Evolutionary conservation across 2,329 filamentous ascomycete genomes (phyloP), one percentile per base, ranked within the genome.

Genomic region (Colletotrichum ledebouriae): DNA sequence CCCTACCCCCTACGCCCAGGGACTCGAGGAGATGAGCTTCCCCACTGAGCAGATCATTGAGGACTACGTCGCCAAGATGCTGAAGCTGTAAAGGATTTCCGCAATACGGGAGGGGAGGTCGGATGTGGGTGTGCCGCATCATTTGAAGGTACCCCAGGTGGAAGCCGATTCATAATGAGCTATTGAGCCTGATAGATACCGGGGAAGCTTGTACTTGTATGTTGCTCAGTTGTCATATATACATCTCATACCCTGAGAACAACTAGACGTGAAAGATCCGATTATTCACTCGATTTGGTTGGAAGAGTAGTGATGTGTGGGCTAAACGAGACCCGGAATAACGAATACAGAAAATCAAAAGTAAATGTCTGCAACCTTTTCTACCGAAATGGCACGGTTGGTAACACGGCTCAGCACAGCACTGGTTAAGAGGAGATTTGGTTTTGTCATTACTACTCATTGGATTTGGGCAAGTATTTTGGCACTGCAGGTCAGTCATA

Each of bases 21-120:
- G 93, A 79, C 88, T 99, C 67, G 96, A 99, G 87, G 90, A 96
- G 83, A 92, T 99, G 93, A 87, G 87, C 76, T 99, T 99, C 91
- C 96, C 96, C 58, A 93, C 91, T 73, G 94, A 97, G 85, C 81
- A 90, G 72, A 86, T 97, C 75, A 98, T 99, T 78, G 91, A 93
- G 80, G 85, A 92, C 75, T 95, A 96, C 79, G 92, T 92, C 63
- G 94, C 91, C 74, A 98, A 98, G 89, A 86, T 98, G 75, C 86
- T 99, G 78, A 88, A 89, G 73, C 84, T 97, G 78, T 96, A 89
- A 83, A 29, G 70, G 59, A 20, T 34, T 55, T 44, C 46, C 52
- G 29, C 7, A 29, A n/a, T n/a, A 13, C 44, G 29, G 17, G 17
- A 6, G 57, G 34, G 44, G 47, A 42, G 53, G 10, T 17, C 41